Conservation (phyloP, 257 asterid genomes). For the Nicotiana paniculata region DNA sequence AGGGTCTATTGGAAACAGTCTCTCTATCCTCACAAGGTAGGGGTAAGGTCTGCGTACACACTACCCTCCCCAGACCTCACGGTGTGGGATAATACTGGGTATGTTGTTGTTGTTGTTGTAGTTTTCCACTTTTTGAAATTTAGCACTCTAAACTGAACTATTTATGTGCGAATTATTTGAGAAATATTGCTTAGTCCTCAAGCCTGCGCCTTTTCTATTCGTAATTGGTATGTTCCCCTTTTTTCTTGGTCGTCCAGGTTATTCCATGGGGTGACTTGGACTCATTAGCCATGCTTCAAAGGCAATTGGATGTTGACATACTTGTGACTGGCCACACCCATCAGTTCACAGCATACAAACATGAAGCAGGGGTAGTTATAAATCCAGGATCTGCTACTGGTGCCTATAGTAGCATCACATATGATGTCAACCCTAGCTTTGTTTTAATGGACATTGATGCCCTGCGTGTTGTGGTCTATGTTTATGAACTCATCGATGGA, state of each 20-base stretch:
- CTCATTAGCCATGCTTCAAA: conserved; percentile 92
- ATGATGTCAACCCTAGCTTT: conserved; percentile 93
- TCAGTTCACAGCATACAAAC: conserved; percentile 95
- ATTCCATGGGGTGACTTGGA: conserved; percentile 98
- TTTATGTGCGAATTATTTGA: background rate
- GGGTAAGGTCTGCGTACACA: no score
- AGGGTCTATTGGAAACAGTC: no score
- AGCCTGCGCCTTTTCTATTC: background rate
- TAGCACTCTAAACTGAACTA: background rate
- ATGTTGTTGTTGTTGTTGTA: background rate
- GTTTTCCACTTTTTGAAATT: background rate
- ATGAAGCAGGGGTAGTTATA: conserved; percentile 95
- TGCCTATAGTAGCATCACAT: conserved; percentile 93
- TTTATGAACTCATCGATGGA: conserved; percentile 91
- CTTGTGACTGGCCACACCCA: conserved; percentile 95
- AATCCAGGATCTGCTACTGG: conserved; percentile 99
- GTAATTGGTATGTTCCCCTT: background rate
- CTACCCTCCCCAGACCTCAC: no score
- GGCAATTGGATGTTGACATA: conserved; percentile 94
- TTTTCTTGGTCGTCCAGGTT: conserved; percentile 35
- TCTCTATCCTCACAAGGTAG: no score
- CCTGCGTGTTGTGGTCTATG: conserved; percentile 89
- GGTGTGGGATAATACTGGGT: no score
- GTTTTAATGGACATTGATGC: conserved; percentile 98
- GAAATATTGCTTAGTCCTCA: background rate